phyloP scores from a whole-genome alignment of 208 protist genomes.

The Crithidia fasciculata region DNA sequence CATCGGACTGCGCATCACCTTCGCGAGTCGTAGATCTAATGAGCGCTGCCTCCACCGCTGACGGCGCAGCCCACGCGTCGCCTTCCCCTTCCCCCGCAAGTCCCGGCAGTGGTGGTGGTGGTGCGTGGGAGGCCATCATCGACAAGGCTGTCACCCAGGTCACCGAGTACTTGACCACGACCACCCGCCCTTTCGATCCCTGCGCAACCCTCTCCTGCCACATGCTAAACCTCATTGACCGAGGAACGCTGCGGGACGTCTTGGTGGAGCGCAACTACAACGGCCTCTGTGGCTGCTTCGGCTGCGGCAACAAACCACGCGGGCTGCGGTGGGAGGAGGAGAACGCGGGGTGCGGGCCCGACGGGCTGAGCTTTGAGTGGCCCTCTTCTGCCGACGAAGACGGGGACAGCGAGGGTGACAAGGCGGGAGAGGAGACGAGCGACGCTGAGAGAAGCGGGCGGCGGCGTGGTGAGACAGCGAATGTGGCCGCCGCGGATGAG shows the following conservation, averaged over 20 bases:
- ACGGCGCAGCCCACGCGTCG: not conserved
- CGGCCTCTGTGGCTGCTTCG: constrained; percentile 63
- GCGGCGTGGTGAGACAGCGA: not conserved
- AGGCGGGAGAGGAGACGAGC: not conserved
- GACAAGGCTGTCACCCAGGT: constrained; percentile 64
- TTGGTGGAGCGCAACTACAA: constrained; percentile 74
- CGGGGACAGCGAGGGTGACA: not conserved
- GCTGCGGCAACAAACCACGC: constrained; percentile 53
- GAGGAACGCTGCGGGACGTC: constrained; percentile 54
- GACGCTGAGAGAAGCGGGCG: not conserved
- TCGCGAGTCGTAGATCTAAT: not conserved
- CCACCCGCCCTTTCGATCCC: constrained; percentile 48
- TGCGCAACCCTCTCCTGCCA: constrained; percentile 33
- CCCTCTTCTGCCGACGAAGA: not conserved
- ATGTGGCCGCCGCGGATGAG: too few relatives aligned
- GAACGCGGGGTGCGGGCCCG: not conserved
- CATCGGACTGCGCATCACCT: too few relatives aligned
- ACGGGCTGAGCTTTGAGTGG: constrained; percentile 21
- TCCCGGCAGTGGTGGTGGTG: constrained; percentile 6
- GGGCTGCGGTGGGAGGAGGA: constrained; percentile 22
- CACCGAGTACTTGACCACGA: constrained; percentile 54
- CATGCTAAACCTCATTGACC: constrained; percentile 76
- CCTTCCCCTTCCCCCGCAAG: not conserved
- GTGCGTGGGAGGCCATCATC: constrained; percentile 71
- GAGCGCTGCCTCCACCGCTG: not conserved